phyloP scores from a whole-genome alignment of 108 stramenopile genomes.

The Phaeodactylum tricornutum region DNA sequence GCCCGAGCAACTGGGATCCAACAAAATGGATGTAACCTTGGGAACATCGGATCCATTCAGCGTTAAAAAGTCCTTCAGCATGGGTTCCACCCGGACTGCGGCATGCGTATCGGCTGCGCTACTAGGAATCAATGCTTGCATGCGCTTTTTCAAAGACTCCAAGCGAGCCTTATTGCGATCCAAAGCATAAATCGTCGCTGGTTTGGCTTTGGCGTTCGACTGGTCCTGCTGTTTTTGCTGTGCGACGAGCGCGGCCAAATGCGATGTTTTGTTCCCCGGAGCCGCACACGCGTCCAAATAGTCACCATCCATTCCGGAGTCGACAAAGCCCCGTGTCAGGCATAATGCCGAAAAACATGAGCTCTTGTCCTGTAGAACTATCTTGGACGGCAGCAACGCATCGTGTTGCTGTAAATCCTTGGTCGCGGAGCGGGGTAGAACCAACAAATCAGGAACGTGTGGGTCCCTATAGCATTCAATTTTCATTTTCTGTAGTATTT shows the following conservation, averaged over 20 bases:
- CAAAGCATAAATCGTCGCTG: slow-evolving; percentile 55
- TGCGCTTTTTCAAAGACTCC: slow-evolving; percentile 56
- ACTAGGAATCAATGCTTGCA: slow-evolving; percentile 31
- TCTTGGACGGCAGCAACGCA: slow-evolving; percentile 52
- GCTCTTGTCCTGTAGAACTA: slow-evolving; percentile 89
- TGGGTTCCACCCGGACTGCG: slow-evolving; percentile 13
- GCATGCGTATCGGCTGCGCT: background rate
- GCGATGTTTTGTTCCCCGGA: slow-evolving; percentile 98
- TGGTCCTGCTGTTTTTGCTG: slow-evolving; percentile 8
- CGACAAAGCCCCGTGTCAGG: slow-evolving; percentile 51
- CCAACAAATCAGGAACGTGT: slow-evolving; percentile 78
- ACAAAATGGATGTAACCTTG: slow-evolving; percentile 68
- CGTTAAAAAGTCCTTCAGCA: slow-evolving; percentile 81
- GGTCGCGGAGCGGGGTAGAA: slow-evolving; percentile 45
- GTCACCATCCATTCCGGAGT: slow-evolving; percentile 17
- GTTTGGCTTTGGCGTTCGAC: slow-evolving; percentile 11
- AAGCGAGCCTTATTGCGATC: slow-evolving; percentile 78
- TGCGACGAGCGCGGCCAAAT: slow-evolving; percentile 82
- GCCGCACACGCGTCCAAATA: slow-evolving; percentile 98
- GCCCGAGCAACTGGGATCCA: slow-evolving; percentile 98
- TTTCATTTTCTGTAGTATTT: too few relatives aligned
- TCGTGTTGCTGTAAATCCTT: background rate
- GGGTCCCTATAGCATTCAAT: slow-evolving; percentile 48
- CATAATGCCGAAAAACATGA: slow-evolving; percentile 94
- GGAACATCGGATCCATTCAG: slow-evolving; percentile 36